Conservation (phyloP, 2,329 filamentous ascomycete species). For the Apiospora phragmitis region DNA sequence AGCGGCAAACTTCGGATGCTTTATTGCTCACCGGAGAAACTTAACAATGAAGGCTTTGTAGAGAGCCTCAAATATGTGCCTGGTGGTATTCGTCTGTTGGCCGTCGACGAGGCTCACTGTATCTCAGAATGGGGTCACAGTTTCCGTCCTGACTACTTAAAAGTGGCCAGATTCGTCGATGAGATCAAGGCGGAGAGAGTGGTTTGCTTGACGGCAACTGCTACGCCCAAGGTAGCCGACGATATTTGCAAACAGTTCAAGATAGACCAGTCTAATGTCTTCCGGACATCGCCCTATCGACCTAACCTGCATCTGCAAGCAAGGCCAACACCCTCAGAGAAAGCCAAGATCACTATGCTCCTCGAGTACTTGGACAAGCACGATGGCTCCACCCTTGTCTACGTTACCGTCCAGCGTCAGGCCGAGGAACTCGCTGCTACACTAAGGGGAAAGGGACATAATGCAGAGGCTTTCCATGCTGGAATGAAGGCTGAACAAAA, state of each 20-base stretch:
- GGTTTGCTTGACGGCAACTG: slow-evolving; percentile 61
- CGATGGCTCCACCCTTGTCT: slow-evolving; percentile 58
- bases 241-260: slow-evolving; percentile 55
- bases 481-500: slow-evolving; percentile 49
- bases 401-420: slow-evolving; percentile 59
- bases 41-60: slow-evolving; percentile 63
- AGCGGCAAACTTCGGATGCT: slow-evolving; percentile 52
- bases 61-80: slow-evolving; percentile 53
- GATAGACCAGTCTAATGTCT: slow-evolving; percentile 51
- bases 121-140: slow-evolving; percentile 50
- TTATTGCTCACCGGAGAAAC: slow-evolving; percentile 59
- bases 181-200: slow-evolving; percentile 60
- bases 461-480: slow-evolving; percentile 49
- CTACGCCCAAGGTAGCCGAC: slow-evolving; percentile 54
- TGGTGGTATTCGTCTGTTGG: slow-evolving; percentile 57
- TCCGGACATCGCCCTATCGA: slow-evolving; percentile 59
- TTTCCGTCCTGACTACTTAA: slow-evolving; percentile 26
- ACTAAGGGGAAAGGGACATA: slow-evolving; percentile 39
- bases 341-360: slow-evolving; percentile 46
- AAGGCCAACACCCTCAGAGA: slow-evolving; percentile 39
- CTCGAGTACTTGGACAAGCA: slow-evolving; percentile 50
- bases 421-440: slow-evolving; percentile 43
- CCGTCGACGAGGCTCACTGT: slow-evolving; percentile 60
- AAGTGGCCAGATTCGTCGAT: slow-evolving; percentile 53
- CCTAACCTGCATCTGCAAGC: slow-evolving; percentile 58